Evolutionary conservation across 2,329 filamentous ascomycete species (phyloP).

Genomic region (Arthrobotrys musiformis): DNA sequence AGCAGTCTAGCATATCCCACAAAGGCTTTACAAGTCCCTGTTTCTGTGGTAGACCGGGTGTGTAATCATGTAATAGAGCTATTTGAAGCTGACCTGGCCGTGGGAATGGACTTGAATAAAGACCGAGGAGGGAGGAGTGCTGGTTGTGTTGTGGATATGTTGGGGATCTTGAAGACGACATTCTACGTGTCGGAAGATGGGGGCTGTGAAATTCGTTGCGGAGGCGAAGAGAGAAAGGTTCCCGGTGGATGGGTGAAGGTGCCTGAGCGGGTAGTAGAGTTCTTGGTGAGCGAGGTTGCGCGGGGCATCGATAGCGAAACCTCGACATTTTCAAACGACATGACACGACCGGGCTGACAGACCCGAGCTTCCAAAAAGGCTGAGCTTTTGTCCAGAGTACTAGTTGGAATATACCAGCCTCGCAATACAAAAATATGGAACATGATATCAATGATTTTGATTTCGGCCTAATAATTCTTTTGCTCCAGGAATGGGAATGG

Average conservation of each 20-base stretch:
- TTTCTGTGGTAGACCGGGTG: slow-evolving; percentile 14
- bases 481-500: too few species aligned
- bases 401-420: too few species aligned
- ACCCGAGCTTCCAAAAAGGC: too few species aligned
- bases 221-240: neutral
- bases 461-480: too few species aligned
- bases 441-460: too few species aligned
- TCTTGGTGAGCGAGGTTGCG: slow-evolving; percentile 25
- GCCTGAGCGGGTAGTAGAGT: slow-evolving; percentile 13
- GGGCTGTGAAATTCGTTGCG: slow-evolving; percentile 14
- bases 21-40: slow-evolving; percentile 6
- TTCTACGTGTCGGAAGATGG: slow-evolving; percentile 30
- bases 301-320: neutral
- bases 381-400: too few species aligned
- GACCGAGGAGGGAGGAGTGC: neutral
- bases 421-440: too few species aligned
- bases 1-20: neutral
- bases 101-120: neutral
- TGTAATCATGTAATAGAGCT: slow-evolving; percentile 20
- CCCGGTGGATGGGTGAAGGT: slow-evolving; percentile 21
- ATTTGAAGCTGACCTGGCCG: neutral
- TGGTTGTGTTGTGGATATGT: neutral
- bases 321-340: neutral
- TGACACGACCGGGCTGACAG: too few species aligned
- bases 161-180: neutral